These are phyloP conservation scores for Talaromyces thailandensis DNA, from an alignment of 495 filamentous ascomycete species.

Conservation along the genomic window DNA sequence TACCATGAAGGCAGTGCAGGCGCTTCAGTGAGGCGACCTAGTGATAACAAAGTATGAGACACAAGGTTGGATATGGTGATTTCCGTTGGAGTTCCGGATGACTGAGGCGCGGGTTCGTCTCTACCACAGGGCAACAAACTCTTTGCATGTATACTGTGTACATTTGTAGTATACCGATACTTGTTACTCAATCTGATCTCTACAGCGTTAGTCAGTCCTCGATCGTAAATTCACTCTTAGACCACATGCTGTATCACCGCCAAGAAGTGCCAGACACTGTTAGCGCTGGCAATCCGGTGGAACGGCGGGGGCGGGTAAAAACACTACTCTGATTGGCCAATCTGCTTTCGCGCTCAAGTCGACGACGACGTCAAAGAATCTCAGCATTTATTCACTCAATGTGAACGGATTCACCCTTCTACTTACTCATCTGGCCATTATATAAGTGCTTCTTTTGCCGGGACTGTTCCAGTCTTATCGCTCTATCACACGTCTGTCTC, in stretches of 20 bases:
- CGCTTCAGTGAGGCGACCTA: neutral
- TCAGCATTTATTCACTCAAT: neutral
- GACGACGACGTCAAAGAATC: neutral
- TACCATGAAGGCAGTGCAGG: neutral
- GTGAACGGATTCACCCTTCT: neutral
- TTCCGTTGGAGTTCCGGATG: neutral
- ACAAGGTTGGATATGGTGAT: neutral
- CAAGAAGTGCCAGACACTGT: neutral
- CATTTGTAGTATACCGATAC: neutral
- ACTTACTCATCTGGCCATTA: neutral
- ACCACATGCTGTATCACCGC: neutral
- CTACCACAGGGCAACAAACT: neutral
- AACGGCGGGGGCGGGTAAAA: neutral
- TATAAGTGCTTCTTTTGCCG: neutral
- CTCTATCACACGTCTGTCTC: neutral
- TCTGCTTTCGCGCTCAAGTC: neutral
- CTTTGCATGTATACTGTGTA: neutral
- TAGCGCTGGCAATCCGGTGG: neutral
- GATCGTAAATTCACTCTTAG: neutral
- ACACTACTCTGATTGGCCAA: neutral
- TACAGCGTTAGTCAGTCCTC: neutral
- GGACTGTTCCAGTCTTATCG: neutral
- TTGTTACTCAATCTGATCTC: neutral
- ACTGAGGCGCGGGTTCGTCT: neutral
- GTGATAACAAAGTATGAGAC: neutral